A percentile compares a stretch with the other conserved stretches of the same genome.
These are phyloP conservation scores for Diaporthe sp. DNA, from an alignment of 2,329 filamentous ascomycete genomes.

Conservation along the genomic window DNA sequence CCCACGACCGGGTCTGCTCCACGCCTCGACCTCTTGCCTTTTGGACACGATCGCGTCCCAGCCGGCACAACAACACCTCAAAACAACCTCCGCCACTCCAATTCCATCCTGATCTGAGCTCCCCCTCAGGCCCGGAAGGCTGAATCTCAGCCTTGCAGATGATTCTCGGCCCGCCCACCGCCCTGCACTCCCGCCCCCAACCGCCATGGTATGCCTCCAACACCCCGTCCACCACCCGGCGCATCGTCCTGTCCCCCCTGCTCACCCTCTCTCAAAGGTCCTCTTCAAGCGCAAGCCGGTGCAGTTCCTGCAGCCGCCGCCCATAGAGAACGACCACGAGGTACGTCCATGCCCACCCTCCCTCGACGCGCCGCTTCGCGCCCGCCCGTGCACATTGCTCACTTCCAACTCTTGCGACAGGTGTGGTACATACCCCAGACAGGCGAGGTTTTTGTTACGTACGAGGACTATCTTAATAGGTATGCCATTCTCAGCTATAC, in stretches of 20 bases:
- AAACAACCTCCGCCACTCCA: constrained; percentile 41
- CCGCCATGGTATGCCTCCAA: constrained; percentile 48
- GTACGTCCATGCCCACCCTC: constrained; percentile 59
- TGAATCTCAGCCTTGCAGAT: constrained; percentile 56
- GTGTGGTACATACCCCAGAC: constrained; percentile 93
- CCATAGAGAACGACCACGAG: constrained; percentile 84
- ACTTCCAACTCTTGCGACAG: constrained; percentile 57
- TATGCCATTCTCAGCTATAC: constrained; percentile 54
- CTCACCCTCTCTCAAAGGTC: constrained; percentile 68
- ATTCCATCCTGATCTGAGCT: constrained; percentile 43
- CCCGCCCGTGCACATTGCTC: constrained; percentile 32
- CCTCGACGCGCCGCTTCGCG: constrained; percentile 27
- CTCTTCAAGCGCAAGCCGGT: constrained; percentile 97
- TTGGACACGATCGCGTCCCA: constrained; percentile 27
- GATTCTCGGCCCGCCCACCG: constrained; percentile 41
- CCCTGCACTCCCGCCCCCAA: constrained; percentile 26
- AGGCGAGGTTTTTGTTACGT: constrained; percentile 87
- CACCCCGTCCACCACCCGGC: constrained; percentile 34
- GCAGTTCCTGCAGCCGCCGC: constrained; percentile 77
- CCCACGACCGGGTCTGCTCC: constrained; percentile 33
- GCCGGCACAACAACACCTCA: constrained; percentile 39
- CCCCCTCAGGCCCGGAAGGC: constrained; percentile 42
- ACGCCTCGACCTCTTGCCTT: constrained; percentile 32
- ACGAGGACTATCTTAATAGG: constrained; percentile 89
- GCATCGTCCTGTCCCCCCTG: constrained; percentile 38